phyloP scores from a whole-genome alignment of 2,329 filamentous ascomycete species.

The Arthrobotrys sphaeroides region DNA sequence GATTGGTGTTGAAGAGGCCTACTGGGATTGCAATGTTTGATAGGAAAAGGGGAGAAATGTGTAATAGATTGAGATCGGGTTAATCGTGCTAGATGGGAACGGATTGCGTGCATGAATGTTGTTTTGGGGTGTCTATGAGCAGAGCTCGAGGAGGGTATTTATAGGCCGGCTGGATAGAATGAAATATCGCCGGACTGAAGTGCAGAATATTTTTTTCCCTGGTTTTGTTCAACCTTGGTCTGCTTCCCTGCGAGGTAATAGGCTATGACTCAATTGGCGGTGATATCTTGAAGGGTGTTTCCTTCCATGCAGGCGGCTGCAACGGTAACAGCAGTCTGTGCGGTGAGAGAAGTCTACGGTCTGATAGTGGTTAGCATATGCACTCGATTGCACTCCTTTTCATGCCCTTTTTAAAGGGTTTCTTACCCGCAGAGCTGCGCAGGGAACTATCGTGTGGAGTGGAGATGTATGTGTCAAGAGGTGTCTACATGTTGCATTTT shows the following conservation, averaged over 20 bases:
- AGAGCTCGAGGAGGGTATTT: conserved; percentile 16
- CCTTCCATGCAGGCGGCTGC: no score
- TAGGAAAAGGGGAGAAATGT: neutral
- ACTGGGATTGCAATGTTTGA: neutral
- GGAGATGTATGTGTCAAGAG: no score
- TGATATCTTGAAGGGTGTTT: neutral
- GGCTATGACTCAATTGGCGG: conserved; percentile 23
- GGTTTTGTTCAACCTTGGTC: no score
- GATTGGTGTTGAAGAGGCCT: neutral
- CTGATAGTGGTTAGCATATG: no score
- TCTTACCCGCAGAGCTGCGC: no score
- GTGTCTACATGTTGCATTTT: conserved; percentile 2
- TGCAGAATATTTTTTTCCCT: conserved; percentile 1
- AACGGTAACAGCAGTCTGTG: no score
- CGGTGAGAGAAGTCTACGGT: no score
- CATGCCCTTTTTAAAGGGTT: no score
- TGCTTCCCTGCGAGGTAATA: no score
- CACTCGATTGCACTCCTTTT: no score
- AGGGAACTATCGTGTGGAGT: no score
- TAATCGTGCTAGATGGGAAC: neutral
- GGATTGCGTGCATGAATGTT: neutral
- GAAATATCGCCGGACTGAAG: neutral
- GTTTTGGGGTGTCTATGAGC: neutral
- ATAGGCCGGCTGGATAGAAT: neutral
- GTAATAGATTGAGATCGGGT: neutral